These are phyloP conservation scores for Chaetomiaceae sp. DNA, from an alignment of 2,329 filamentous ascomycete genomes.

Conservation along the genomic window DNA sequence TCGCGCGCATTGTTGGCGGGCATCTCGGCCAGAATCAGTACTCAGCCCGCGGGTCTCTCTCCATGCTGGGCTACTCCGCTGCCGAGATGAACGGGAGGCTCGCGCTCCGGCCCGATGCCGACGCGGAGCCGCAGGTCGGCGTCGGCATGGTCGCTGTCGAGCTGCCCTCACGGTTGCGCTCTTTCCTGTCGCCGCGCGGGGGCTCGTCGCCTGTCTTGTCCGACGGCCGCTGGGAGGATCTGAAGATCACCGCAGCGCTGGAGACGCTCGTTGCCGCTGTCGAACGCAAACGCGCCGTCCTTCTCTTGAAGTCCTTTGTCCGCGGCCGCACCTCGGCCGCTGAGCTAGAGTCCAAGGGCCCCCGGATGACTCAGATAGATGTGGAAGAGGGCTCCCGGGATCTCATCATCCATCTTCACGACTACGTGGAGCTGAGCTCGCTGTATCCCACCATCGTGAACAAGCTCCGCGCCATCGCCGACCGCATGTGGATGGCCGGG, in stretches of 20 bases:
- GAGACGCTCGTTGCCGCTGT: constrained; percentile 51
- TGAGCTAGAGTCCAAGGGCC: no score
- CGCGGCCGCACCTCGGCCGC: no score
- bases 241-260: constrained; percentile 55
- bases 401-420: constrained; percentile 72
- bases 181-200: constrained; percentile 25
- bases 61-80: constrained; percentile 53
- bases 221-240: constrained; percentile 54
- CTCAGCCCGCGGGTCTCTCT: constrained; percentile 45
- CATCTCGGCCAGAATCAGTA: constrained; percentile 60
- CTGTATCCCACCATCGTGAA: constrained; percentile 67
- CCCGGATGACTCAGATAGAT: constrained; percentile 2
- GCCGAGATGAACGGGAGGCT: constrained; percentile 51
- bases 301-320: no score
- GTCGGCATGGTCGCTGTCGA: constrained; percentile 27
- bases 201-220: constrained; percentile 24
- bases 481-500: constrained; percentile 66
- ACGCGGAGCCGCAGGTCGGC: constrained; percentile 35
- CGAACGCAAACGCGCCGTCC: constrained; percentile 33
- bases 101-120: constrained; percentile 36
- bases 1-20: constrained; percentile 64
- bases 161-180: constrained; percentile 23
- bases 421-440: constrained; percentile 72
- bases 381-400: constrained; percentile 2
- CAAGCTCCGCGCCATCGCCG: constrained; percentile 65